These are phyloP conservation scores for Penicillium psychrofluorescens DNA, from an alignment of 495 filamentous ascomycete genomes.

Conservation along the genomic window DNA sequence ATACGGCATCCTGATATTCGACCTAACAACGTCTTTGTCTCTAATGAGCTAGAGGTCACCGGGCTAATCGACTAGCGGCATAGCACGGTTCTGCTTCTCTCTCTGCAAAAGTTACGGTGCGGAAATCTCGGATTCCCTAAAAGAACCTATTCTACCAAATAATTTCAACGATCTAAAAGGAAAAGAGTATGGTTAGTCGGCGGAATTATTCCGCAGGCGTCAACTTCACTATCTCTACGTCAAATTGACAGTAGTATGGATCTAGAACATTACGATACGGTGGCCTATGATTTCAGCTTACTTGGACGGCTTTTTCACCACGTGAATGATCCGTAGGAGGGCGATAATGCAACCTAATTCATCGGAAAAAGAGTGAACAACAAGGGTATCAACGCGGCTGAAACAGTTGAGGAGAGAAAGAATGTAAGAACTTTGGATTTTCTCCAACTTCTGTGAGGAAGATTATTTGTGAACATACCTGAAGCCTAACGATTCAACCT, in stretches of 20 bases:
- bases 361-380: no score
- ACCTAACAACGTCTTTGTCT: no score
- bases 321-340: slow-evolving; percentile 20
- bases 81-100: slow-evolving; percentile 6
- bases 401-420: slow-evolving; percentile 12
- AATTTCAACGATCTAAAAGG: slow-evolving; percentile 13
- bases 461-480: slow-evolving; percentile 8
- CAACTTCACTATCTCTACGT: slow-evolving; percentile 22
- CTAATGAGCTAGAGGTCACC: slow-evolving; percentile 5
- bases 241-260: slow-evolving; percentile 10
- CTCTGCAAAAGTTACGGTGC: slow-evolving; percentile 22
- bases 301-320: slow-evolving; percentile 12
- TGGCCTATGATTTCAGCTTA: slow-evolving; percentile 11
- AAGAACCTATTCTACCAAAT: slow-evolving; percentile 8
- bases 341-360: no score
- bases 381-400: no score
- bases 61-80: slow-evolving; percentile 19
- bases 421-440: slow-evolving; percentile 20
- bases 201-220: slow-evolving; percentile 15
- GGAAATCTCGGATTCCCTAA: slow-evolving; percentile 13
- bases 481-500: no score
- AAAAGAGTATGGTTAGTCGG: slow-evolving; percentile 7
- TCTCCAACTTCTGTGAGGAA: slow-evolving; percentile 19
- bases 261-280: slow-evolving; percentile 10
- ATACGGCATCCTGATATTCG: no score